Base-by-base conservation (phyloP, 2,329 filamentous ascomycete genomes). In the Fusarium coffeatum region DNA sequence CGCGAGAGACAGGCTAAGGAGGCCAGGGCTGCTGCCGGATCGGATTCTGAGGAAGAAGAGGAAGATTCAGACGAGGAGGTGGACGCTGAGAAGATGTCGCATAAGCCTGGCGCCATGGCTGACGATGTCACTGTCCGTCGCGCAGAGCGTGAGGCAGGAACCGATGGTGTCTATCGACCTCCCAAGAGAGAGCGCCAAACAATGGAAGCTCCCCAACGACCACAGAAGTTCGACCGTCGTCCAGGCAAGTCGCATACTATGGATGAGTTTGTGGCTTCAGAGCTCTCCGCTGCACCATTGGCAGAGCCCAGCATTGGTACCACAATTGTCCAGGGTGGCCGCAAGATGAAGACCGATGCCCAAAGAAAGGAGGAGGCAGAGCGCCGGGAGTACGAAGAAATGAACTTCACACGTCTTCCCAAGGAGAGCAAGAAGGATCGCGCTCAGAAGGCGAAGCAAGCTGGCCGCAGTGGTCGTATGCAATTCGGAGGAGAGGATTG, bases 281-380 rank as follows among this genome's bases (percentile, higher is more conserved):
- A 99, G 80, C 86, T 98, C 63, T 94, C 93, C 0, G 81, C 87
- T 8, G 93, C 93, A 4, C 96, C 96, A 2, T 81, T 93, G 61
- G 93, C 94, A 2, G 88, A 97, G 78, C 94, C 95, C 57, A 97
- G 92, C 72, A 97, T 99, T 74, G 97, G 96, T 64, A 96, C 92
- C 59, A 97, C 93, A 20, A 97, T 98, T 73, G 85, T 91, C 7
- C 85, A 89, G 50, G 90, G 92, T 51, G 96, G 96, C 34, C 89
- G 95, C 68, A 89, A 89, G 78, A 89, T 89, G 76, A 96, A 94
- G 85, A 93, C 92, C 8, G 88, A 90, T 16, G 85, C 89, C 34
- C 92, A 98, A 78, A 88, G 92, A 59, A 89, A 89, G 68, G 88
- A 89, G 42, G 94, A 98, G 79, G 87, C 87, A 3, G 94, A 97